Base-by-base conservation (phyloP, 108 stramenopile species). In the Epithemia pelagica region DNA sequence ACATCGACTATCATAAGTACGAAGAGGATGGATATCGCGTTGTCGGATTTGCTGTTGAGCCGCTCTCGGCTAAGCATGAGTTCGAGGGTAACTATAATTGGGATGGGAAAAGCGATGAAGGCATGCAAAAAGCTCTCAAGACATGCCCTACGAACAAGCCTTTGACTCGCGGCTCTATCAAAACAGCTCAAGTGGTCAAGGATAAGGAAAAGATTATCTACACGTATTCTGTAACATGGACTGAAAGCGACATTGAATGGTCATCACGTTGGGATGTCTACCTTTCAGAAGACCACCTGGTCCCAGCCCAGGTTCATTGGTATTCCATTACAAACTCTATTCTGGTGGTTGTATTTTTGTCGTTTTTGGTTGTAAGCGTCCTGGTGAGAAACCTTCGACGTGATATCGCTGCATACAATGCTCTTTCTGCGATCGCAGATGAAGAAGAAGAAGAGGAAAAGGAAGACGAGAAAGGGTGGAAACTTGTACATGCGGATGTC, bases 401-500 rank as follows among this genome's bases (percentile, higher is more conserved):
- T 28, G 96, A 99, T 76, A 95, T 99, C 80, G 85, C 87, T n/a
- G 82, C 87, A 19, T 99, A 99, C 90, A 97, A 97, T 74, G 90
- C 90, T 15, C 68, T 94, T 30, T 78, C 92, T 37, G 86, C 84
- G 18, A 70, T 95, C 8, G 83, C 92, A 20, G 95, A 96, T 64
- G 96, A 97, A 78, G 96, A 96, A 74, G 94, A 95, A 71, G 77
- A 80, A 62, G 89, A 95, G 60, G 95, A 98, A 64, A 89, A 89
- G 28, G 66, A 74, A 19, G 89, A 96, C 65, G 97, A 96, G 76
- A 87, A 74, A 59, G 97, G 97, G 33, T 98, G 97, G 97, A 96
- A 99, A 79, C 85, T 99, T 59, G 90, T 99, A n/a, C 98, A 99
- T 69, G 96, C 96, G 32, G 99, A 99, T 72, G 99, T 99, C n/a